Percentiles rank a stretch among this genome's conserved stretches.
These are phyloP conservation scores for Xylaria scruposa DNA, from an alignment of 495 filamentous ascomycete species.

Conservation along the genomic window DNA sequence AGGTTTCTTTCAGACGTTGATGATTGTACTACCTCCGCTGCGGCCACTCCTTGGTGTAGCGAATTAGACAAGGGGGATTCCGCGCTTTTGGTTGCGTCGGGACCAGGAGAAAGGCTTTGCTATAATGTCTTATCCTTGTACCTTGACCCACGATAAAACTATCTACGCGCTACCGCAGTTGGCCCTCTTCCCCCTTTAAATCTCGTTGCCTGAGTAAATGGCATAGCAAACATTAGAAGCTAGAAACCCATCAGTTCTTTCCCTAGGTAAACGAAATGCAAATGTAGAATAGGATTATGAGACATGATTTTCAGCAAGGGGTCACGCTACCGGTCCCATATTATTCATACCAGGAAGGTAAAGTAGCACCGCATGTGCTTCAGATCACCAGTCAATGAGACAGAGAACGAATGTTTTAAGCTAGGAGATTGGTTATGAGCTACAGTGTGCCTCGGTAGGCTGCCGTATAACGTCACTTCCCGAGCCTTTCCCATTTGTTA, in stretches of 20 bases:
- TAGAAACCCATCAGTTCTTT: background rate
- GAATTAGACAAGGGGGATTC: background rate
- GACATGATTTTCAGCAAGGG: background rate
- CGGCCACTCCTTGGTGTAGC: conserved; percentile 10
- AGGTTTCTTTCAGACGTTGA: background rate
- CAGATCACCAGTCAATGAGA: background rate
- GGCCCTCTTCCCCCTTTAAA: background rate
- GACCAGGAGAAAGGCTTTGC: background rate
- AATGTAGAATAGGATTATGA: background rate
- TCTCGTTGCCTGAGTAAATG: background rate
- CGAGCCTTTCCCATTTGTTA: background rate
- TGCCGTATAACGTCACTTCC: conserved; percentile 5
- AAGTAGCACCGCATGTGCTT: conserved; percentile 9
- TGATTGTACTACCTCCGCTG: background rate
- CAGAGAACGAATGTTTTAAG: background rate
- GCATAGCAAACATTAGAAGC: background rate
- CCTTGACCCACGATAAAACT: background rate
- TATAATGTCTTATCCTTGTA: background rate
- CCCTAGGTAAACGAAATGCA: background rate
- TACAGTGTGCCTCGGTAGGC: conserved; percentile 12
- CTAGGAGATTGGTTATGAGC: conserved; percentile 1
- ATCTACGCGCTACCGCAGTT: background rate
- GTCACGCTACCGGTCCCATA: background rate
- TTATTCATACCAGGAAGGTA: background rate
- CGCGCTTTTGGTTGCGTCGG: background rate